A percentile compares a stretch with the other conserved stretches of the same genome.
phyloP scores from a whole-genome alignment of 2,329 filamentous ascomycete genomes.

The Sphaerulina populicola region DNA sequence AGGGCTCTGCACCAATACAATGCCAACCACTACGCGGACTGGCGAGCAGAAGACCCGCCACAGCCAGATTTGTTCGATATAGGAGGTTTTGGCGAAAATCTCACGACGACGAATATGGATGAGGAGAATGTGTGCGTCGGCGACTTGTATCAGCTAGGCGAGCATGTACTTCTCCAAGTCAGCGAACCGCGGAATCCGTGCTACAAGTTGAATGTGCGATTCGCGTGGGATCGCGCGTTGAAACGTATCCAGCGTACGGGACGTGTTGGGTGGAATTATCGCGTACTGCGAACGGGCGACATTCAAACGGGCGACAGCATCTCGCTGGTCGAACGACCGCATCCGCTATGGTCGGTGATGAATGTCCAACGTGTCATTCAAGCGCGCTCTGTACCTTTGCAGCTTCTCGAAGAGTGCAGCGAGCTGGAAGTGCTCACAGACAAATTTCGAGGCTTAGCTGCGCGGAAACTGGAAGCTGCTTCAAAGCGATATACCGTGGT shows the following conservation, averaged over 20 bases:
- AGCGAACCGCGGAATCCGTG: constrained; percentile 55
- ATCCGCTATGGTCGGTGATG: constrained; percentile 56
- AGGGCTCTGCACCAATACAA: constrained; percentile 54
- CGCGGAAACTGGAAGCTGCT: constrained; percentile 31
- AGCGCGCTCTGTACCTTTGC: constrained; percentile 50
- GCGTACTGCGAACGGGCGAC: constrained; percentile 33
- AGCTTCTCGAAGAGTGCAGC: constrained; percentile 39
- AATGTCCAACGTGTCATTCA: constrained; percentile 43
- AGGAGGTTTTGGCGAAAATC: constrained; percentile 55
- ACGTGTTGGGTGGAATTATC: constrained; percentile 14
- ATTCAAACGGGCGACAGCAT: constrained; percentile 52
- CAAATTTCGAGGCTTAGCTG: constrained; percentile 7
- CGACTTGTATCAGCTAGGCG: constrained; percentile 46
- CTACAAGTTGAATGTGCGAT: constrained; percentile 58
- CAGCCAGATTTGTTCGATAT: constrained; percentile 43
- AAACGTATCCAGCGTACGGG: constrained; percentile 13
- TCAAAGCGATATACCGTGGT: constrained; percentile 23
- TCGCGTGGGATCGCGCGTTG: constrained; percentile 28
- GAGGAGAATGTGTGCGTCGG: constrained; percentile 58
- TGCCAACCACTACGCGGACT: constrained; percentile 48
- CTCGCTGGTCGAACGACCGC: constrained; percentile 46
- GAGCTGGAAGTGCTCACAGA: constrained; percentile 24
- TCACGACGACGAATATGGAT: constrained; percentile 50
- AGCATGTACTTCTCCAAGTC: constrained; percentile 47
- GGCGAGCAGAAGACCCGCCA: constrained; percentile 46